Conservation (phyloP, 345 rosid genomes). For the Linum lewisii region DNA sequence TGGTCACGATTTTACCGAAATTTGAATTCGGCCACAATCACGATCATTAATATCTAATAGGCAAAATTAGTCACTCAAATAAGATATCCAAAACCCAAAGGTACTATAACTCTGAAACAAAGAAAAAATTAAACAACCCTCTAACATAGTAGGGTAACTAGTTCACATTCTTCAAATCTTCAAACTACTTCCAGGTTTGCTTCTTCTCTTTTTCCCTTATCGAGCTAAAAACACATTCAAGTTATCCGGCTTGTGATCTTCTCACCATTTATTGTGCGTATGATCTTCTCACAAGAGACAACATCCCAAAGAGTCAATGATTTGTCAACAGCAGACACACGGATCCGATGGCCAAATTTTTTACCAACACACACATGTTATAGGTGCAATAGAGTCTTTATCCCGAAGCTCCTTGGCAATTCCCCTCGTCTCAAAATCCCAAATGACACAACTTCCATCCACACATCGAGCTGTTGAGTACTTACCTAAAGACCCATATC, state of each 20-base stretch:
- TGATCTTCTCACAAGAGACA: slow-evolving; percentile 50
- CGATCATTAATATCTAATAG: too few species aligned
- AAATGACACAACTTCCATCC: slow-evolving; percentile 83
- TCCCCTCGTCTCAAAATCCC: slow-evolving; percentile 98
- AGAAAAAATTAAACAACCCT: too few species aligned
- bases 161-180: too few species aligned
- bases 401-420: slow-evolving; percentile 87
- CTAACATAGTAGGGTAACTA: too few species aligned
- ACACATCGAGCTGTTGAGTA: slow-evolving; percentile 97
- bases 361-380: slow-evolving; percentile 94
- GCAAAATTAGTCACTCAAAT: too few species aligned
- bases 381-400: slow-evolving; percentile 60
- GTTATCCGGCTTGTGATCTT: slow-evolving; percentile 62
- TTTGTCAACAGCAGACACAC: slow-evolving; percentile 92
- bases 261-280: slow-evolving; percentile 56
- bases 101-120: too few species aligned
- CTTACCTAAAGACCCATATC: too few species aligned
- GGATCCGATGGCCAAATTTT: slow-evolving; percentile 81
- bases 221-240: slow-evolving; percentile 67
- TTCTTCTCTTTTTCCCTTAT: too few species aligned
- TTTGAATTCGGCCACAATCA: too few species aligned
- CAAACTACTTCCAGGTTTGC: too few species aligned
- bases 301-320: slow-evolving; percentile 94
- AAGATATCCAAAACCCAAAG: too few species aligned
- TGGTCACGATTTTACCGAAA: too few species aligned